These are phyloP conservation scores for Calonectria crousiana DNA, from an alignment of 2,329 filamentous ascomycete species.

Conservation along the genomic window DNA sequence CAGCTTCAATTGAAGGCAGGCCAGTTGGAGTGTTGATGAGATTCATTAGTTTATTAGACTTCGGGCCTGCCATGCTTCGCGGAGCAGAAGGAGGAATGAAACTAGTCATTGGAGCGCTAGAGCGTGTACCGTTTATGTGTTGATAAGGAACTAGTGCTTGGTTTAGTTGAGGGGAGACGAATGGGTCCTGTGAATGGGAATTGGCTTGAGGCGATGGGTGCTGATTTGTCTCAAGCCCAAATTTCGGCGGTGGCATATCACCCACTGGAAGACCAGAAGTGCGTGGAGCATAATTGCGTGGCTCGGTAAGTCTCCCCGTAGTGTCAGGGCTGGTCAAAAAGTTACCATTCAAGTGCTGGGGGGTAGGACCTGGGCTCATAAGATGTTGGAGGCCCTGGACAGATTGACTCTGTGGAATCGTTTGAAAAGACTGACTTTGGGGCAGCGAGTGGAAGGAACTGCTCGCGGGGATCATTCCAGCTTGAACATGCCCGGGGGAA, in stretches of 20 bases:
- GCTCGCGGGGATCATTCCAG: background rate
- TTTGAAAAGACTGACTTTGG: background rate
- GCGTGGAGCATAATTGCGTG: constrained; percentile 56
- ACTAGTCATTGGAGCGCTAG: background rate
- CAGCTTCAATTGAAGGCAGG: constrained; percentile 49
- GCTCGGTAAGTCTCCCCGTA: constrained; percentile 51
- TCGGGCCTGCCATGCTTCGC: constrained; percentile 37
- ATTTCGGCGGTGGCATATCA: constrained; percentile 53
- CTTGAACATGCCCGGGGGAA: background rate
- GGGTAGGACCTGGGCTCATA: constrained; percentile 35
- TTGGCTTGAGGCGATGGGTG: background rate
- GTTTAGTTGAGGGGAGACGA: constrained; percentile 17
- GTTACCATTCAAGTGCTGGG: constrained; percentile 24
- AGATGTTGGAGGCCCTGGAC: constrained; percentile 12
- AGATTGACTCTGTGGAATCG: constrained; percentile 3
- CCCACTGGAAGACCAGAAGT: constrained; percentile 42
- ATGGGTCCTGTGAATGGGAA: constrained; percentile 32
- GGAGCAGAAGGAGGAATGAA: background rate
- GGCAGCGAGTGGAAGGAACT: background rate
- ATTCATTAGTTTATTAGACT: constrained; percentile 53
- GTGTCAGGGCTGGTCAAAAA: constrained; percentile 27
- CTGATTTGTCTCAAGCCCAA: constrained; percentile 43
- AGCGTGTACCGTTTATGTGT: background rate
- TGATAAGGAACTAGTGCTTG: background rate
- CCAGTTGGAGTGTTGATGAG: constrained; percentile 51